Conservation (phyloP, 2,329 filamentous ascomycete species). For the Microsporum ferrugineum region DNA sequence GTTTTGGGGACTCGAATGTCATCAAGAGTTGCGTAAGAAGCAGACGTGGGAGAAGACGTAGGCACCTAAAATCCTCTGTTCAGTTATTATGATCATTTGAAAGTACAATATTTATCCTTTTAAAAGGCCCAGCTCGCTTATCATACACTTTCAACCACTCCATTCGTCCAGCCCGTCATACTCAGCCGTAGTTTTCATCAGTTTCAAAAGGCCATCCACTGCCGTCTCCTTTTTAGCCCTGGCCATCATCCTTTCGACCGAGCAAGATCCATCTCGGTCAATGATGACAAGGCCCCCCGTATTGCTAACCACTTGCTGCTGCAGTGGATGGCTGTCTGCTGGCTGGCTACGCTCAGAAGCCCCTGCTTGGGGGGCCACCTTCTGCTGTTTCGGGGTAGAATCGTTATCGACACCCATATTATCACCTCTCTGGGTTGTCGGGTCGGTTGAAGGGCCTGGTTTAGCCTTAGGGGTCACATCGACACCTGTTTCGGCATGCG, state of each 20-base stretch:
- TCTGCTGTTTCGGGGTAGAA: background rate
- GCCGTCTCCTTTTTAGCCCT: slow-evolving; percentile 28
- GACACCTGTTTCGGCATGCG: background rate
- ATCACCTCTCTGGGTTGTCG: background rate
- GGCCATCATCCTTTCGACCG: slow-evolving; percentile 14
- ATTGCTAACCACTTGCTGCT: background rate
- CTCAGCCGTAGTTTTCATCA: slow-evolving; percentile 28
- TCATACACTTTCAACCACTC: background rate
- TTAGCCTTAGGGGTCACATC: background rate
- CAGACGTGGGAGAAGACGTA: background rate
- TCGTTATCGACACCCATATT: background rate
- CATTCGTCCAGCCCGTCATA: slow-evolving; percentile 16
- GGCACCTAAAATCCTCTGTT: background rate
- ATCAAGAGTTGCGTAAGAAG: background rate
- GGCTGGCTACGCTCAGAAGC: background rate
- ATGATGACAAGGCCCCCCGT: slow-evolving; percentile 5
- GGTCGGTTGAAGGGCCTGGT: background rate
- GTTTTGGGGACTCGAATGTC: background rate
- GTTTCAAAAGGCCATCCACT: slow-evolving; percentile 29
- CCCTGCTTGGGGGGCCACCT: background rate
- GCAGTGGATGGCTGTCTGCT: background rate
- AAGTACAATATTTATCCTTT: background rate
- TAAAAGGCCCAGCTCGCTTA: background rate
- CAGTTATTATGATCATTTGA: background rate
- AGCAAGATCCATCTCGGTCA: slow-evolving; percentile 12